phyloP scores from a whole-genome alignment of 2,329 filamentous ascomycete genomes.

The Xylaria sp. region DNA sequence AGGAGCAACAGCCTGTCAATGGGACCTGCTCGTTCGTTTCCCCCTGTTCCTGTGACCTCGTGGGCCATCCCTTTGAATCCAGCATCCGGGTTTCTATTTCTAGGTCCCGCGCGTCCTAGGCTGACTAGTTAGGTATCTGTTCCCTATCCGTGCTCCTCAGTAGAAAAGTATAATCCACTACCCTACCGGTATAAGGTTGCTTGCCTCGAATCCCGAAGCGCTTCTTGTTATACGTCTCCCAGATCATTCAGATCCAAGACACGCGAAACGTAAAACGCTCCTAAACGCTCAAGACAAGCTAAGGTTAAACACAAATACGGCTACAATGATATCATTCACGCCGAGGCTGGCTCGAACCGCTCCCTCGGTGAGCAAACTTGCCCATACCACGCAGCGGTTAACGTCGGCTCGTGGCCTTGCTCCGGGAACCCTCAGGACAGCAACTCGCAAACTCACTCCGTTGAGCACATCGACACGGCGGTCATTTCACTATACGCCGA shows the following conservation, averaged over 20 bases:
- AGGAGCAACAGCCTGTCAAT: constrained; percentile 3
- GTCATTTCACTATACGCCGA: constrained; percentile 17
- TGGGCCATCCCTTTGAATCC: not conserved
- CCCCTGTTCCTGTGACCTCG: not conserved
- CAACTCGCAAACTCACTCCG: constrained; percentile 3
- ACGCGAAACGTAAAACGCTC: not conserved
- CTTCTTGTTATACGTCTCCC: not conserved
- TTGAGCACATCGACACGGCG: constrained; percentile 12
- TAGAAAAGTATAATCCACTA: too few relatives aligned
- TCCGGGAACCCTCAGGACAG: constrained; percentile 9
- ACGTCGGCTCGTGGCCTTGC: constrained; percentile 15
- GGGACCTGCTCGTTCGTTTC: constrained; percentile 1
- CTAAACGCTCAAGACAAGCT: not conserved
- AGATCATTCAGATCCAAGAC: not conserved
- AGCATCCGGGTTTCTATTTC: not conserved
- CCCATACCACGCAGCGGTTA: constrained; percentile 18
- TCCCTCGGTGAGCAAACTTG: constrained; percentile 24
- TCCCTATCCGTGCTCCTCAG: not conserved
- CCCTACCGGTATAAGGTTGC: not conserved
- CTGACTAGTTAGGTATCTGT: not conserved
- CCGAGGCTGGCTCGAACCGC: constrained; percentile 25
- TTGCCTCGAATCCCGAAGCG: not conserved
- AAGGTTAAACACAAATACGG: too few relatives aligned
- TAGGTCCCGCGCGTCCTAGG: not conserved
- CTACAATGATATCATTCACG: constrained; percentile 27